Percentiles rank a stretch among this genome's conserved stretches.
Conservation (phyloP, 306 rosid genomes). For the Cicer bijugum region DNA sequence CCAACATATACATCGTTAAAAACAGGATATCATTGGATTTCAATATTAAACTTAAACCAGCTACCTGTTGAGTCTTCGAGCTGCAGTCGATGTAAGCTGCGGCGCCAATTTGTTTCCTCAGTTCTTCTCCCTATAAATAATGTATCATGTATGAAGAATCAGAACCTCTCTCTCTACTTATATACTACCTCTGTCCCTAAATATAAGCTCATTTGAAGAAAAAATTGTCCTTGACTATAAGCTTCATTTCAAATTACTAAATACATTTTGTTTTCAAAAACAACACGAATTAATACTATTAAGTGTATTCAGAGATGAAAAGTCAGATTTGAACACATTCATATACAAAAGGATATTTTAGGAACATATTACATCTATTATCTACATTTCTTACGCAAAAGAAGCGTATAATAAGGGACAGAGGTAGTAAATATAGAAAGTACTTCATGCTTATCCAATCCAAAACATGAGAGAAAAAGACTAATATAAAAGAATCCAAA, state of each 20-base stretch:
- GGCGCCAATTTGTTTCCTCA: conserved; percentile 96
- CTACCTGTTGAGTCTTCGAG: conserved; percentile 97
- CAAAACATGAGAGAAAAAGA: not conserved
- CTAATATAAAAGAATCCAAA: conserved; percentile 39
- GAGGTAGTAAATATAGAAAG: not conserved
- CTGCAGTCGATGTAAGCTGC: conserved; percentile 97
- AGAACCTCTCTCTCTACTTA: conserved; percentile 11
- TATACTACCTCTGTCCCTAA: not conserved
- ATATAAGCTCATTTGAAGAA: too few species aligned
- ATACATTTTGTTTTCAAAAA: too few species aligned
- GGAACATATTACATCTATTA: too few species aligned
- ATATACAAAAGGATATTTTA: too few species aligned
- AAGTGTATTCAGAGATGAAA: too few species aligned
- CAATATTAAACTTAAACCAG: not conserved
- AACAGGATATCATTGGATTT: not conserved
- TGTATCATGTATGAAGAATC: conserved; percentile 32
- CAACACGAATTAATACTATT: too few species aligned
- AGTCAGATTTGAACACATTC: too few species aligned
- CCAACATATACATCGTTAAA: conserved; percentile 1
- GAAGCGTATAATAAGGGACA: too few species aligned
- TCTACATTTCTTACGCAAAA: too few species aligned
- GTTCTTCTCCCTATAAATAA: conserved; percentile 83
- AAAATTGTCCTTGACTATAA: too few species aligned
- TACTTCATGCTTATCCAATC: not conserved
- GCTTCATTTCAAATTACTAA: too few species aligned